Base-by-base conservation (phyloP, 495 filamentous ascomycete species). In the Letharia columbiana region DNA sequence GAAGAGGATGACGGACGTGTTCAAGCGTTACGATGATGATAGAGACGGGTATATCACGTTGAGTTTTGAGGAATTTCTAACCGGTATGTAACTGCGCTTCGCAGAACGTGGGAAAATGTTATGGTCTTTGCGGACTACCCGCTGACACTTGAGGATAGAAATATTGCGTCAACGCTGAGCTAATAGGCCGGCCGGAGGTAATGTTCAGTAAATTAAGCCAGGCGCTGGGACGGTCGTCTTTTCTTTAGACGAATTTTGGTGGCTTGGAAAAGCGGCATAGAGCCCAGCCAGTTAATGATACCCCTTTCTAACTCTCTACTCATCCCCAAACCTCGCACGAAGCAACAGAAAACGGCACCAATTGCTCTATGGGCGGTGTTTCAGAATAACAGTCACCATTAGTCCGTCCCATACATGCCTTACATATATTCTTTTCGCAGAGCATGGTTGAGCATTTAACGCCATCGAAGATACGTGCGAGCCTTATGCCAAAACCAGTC, bases 1-100 rank as follows among this genome's bases (percentile, higher is more conserved):
- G 70, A 95, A 96, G 83, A 83, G 95, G 66, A 97, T 98, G 93
- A 98, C 94, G 68, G 94, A 98, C 75, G 93, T 97, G 28, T 98
- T 98, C 75, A 98, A 98, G 86, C 91, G 89, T 74, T 98, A 98
- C 77, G 94, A 98, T 68, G 90, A 96, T 66, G 94, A 98, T 77
- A 85, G 94, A 41, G 94, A 98, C 77, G 94, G 94, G 42, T 95
- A 87, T 72, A 91, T 92, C 63, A 91, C 88, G 10, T 74, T 92
- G 62, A 90, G 88, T 72, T 92, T 92, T 73, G 88, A 91, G 77
- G 87, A 90, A 67, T 90, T 90, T 73, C 80, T 91, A 74, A 89
- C 86, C 23, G 88, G 82, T 84, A 70, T 71, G 80, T 60, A 12
- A 1, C 18, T 4, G 10, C 12, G 11, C 15, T 7, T 13, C n/a